phyloP scores from a whole-genome alignment of 177 flowering plant species.

The Vitis hybrid region DNA sequence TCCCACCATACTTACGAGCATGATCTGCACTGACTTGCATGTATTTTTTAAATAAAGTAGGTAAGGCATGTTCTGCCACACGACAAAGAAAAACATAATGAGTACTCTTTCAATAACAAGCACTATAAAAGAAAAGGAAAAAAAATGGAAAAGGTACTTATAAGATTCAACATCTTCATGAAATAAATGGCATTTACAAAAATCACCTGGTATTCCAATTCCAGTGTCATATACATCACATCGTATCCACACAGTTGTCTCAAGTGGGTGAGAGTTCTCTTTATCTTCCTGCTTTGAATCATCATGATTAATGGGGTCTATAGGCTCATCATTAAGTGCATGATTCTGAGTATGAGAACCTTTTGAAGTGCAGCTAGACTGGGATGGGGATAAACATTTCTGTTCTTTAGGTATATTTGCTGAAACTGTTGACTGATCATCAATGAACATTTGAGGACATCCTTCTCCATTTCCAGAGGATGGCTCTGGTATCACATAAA shows the following conservation, averaged over 20 bases:
- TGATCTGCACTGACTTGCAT: slow-evolving; percentile 98
- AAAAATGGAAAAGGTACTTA: not conserved
- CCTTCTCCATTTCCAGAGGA: slow-evolving; percentile 24
- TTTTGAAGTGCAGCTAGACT: slow-evolving; percentile 13
- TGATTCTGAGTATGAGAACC: slow-evolving; percentile 22
- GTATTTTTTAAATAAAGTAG: slow-evolving; percentile 83
- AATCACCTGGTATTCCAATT: slow-evolving; percentile 92
- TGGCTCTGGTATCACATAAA: slow-evolving; percentile 65
- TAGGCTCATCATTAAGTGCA: slow-evolving; percentile 23
- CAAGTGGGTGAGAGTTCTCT: slow-evolving; percentile 32
- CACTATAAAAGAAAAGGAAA: not conserved
- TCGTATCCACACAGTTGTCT: slow-evolving; percentile 73
- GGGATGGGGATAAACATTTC: slow-evolving; percentile 21
- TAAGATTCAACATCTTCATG: not conserved
- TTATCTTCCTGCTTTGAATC: slow-evolving; percentile 26
- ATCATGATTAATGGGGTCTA: slow-evolving; percentile 24
- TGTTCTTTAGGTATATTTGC: slow-evolving; percentile 26
- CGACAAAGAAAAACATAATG: slow-evolving; percentile 7
- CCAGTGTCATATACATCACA: slow-evolving; percentile 98
- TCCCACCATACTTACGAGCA: slow-evolving; percentile 98
- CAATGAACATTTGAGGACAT: slow-evolving; percentile 15
- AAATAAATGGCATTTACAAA: not conserved
- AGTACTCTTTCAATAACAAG: not conserved
- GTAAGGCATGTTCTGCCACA: slow-evolving; percentile 78
- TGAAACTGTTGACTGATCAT: slow-evolving; percentile 31